phyloP scores from a whole-genome alignment of 73 alveolate species.

The Stentor roeselii region DNA sequence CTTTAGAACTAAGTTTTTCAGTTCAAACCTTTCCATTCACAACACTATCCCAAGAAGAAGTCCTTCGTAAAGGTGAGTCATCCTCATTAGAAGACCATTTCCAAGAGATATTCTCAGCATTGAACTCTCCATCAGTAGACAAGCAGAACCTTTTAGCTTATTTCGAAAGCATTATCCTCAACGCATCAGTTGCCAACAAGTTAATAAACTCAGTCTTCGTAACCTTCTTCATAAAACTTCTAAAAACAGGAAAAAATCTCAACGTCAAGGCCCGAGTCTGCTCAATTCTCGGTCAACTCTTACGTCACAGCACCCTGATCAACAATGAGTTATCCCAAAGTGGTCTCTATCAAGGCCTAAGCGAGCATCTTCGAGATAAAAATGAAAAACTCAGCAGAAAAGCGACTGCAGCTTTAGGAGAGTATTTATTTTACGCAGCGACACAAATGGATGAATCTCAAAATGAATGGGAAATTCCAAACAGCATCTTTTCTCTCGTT shows the following conservation, averaged over 20 bases:
- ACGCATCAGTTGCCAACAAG: slow-evolving; percentile 80
- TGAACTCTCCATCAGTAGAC: slow-evolving; percentile 41
- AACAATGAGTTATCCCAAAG: slow-evolving; percentile 65
- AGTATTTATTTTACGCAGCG: slow-evolving; percentile 97
- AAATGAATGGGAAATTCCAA: slow-evolving; percentile 87
- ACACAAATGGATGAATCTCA: slow-evolving; percentile 96
- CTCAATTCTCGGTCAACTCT: slow-evolving; percentile 80
- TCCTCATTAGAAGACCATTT: slow-evolving; percentile 70
- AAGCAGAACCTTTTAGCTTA: slow-evolving; percentile 69
- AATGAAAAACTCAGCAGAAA: slow-evolving; percentile 56
- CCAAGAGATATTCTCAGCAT: slow-evolving; percentile 66
- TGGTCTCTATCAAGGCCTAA: neutral
- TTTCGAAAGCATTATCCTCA: slow-evolving; percentile 81
- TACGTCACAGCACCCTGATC: slow-evolving; percentile 93
- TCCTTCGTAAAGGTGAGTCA: slow-evolving; percentile 61
- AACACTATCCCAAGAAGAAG: slow-evolving; percentile 79
- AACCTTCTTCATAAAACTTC: slow-evolving; percentile 67
- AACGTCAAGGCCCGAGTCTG: slow-evolving; percentile 77
- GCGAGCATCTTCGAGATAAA: neutral
- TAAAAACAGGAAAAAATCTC: slow-evolving; percentile 62
- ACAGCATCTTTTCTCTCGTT: slow-evolving; percentile 59
- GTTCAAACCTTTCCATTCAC: slow-evolving; percentile 59
- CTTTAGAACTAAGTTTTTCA: slow-evolving; percentile 59
- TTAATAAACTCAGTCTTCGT: slow-evolving; percentile 84
- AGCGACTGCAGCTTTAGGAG: slow-evolving; percentile 98